Evolutionary conservation across 1,284 basidiomycete species (phyloP).

Genomic region (Austropuccinia psidii): DNA sequence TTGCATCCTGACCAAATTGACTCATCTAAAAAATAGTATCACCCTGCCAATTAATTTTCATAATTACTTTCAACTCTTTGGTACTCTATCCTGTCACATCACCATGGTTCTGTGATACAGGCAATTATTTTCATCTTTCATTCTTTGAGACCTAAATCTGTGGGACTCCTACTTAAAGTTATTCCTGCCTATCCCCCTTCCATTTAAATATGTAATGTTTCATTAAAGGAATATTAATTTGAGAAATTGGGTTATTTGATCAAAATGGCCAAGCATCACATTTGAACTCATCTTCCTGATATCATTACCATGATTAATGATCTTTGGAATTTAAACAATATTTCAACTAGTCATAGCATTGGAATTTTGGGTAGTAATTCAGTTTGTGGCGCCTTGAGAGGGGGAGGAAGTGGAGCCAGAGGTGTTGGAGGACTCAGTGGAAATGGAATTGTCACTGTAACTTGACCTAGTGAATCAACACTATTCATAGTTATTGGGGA

Average conservation of each 20-base stretch:
- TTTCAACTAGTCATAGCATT: not conserved
- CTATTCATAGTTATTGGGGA: slow-evolving; percentile 89
- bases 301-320: slow-evolving; percentile 76
- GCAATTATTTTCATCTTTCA: slow-evolving; percentile 99
- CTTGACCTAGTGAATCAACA: slow-evolving; percentile 56
- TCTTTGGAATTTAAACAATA: slow-evolving; percentile 59
- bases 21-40: slow-evolving; percentile 72
- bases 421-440: slow-evolving; percentile 13
- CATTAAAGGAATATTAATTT: slow-evolving; percentile 86
- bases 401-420: slow-evolving; percentile 2
- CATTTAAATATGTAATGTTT: slow-evolving; percentile 66
- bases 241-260: slow-evolving; percentile 95
- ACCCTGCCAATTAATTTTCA: slow-evolving; percentile 91
- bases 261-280: slow-evolving; percentile 94
- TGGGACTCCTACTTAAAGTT: slow-evolving; percentile 90
- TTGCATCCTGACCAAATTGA: slow-evolving; percentile 54
- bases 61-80: slow-evolving; percentile 79
- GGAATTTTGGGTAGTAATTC: slow-evolving; percentile 11
- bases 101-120: slow-evolving; percentile 85
- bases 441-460: slow-evolving; percentile 30
- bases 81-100: slow-evolving; percentile 72
- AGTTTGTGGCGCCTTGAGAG: not conserved
- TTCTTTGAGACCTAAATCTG: slow-evolving; percentile 93
- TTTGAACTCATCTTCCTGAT: slow-evolving; percentile 79
- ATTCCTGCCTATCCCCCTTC: slow-evolving; percentile 91